phyloP scores from a whole-genome alignment of 805 yeast genomes.

The Kluyveromyces dobzhanskii region DNA sequence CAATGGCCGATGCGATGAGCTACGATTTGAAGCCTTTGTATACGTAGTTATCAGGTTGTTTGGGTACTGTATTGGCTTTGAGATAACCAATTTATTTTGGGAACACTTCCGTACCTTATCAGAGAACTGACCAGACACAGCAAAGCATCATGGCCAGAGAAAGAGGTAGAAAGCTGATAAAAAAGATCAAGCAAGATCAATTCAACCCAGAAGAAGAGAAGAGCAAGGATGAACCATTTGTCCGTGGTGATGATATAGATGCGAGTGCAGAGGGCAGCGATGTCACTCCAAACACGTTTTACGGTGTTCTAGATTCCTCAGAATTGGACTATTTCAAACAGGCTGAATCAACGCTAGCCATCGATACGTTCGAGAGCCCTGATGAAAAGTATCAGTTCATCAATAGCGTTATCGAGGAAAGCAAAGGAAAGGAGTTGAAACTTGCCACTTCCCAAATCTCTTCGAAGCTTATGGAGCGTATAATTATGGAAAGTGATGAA shows the following conservation, averaged over 20 bases:
- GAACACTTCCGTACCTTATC: no score
- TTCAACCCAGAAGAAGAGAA: conserved; percentile 15
- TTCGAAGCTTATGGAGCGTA: conserved; percentile 83
- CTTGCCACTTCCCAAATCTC: conserved; percentile 91
- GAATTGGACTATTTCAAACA: conserved; percentile 89
- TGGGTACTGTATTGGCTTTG: no score
- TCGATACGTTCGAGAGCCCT: conserved; percentile 57
- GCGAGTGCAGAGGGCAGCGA: conserved; percentile 6
- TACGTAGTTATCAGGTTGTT: no score
- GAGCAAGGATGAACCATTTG: conserved; percentile 4
- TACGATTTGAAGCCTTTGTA: background rate
- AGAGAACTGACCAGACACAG: no score
- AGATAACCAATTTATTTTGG: no score
- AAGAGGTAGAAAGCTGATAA: conserved; percentile 36
- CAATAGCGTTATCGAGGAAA: conserved; percentile 72
- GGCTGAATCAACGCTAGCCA: conserved; percentile 79
- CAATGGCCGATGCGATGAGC: background rate
- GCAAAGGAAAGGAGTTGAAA: conserved; percentile 82
- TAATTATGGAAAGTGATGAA: conserved; percentile 59
- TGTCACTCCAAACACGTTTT: conserved; percentile 45
- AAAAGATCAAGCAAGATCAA: conserved; percentile 21
- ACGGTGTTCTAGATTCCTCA: conserved; percentile 75
- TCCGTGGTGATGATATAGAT: background rate
- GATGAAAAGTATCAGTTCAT: conserved; percentile 73
- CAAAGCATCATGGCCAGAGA: conserved; percentile 21